Conservation (phyloP, 306 rosid genomes). For the Clitoria ternatea region DNA sequence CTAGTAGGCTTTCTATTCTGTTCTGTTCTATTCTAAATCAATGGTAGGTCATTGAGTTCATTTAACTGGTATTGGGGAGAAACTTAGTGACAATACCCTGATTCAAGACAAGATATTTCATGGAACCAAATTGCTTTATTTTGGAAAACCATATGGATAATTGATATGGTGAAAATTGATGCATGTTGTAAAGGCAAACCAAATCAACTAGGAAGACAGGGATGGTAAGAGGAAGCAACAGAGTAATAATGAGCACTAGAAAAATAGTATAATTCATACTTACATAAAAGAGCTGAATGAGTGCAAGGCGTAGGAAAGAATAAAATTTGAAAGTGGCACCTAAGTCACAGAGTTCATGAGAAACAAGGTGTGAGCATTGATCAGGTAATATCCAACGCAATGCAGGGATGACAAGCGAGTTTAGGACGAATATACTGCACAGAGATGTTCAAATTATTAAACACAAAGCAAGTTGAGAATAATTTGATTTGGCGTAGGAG, state of each 20-base stretch:
- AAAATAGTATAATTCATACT: conserved; percentile 32
- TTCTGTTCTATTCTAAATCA: background rate
- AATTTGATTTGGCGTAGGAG: background rate
- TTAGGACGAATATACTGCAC: conserved; percentile 70
- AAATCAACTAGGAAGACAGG: background rate
- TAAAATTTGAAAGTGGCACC: conserved; percentile 51
- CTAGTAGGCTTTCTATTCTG: background rate
- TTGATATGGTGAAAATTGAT: background rate
- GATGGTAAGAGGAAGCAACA: background rate
- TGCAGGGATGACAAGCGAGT: conserved; percentile 63
- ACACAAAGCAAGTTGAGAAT: background rate
- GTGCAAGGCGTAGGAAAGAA: conserved; percentile 60
- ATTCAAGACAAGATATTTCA: background rate
- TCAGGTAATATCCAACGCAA: conserved; percentile 79
- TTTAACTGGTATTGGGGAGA: background rate
- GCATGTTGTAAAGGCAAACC: background rate
- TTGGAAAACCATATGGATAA: background rate
- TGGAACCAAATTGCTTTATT: too few species aligned
- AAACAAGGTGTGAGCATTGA: conserved; percentile 40
- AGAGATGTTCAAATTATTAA: conserved; percentile 24
- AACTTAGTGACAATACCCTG: background rate
- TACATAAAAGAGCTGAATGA: conserved; percentile 76
- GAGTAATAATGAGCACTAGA: background rate
- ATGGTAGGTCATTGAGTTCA: background rate
- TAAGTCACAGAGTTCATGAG: conserved; percentile 46